Evolutionary conservation across 352 stramenopile genomes (phyloP).

Genomic region (Phytopythium aichiense): DNA sequence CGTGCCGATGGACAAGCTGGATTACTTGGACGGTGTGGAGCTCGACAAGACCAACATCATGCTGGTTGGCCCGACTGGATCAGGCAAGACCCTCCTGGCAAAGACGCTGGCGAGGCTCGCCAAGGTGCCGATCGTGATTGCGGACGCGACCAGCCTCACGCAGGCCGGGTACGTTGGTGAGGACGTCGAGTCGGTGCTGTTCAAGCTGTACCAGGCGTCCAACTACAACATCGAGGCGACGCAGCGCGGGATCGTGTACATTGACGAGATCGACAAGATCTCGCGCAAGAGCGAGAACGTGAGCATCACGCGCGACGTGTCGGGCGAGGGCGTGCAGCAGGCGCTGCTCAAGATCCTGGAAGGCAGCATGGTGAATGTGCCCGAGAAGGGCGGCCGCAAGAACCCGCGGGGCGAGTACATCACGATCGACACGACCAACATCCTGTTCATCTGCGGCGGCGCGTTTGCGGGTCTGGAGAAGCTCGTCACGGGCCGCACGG

Average conservation of each 20-base stretch:
- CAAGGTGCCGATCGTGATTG: constrained; percentile 97
- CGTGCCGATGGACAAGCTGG: constrained; percentile 40
- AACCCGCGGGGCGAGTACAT: constrained; percentile 96
- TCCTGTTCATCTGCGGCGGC: constrained; percentile 98
- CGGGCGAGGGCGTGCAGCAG: constrained; percentile 98
- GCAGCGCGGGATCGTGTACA: constrained; percentile 97
- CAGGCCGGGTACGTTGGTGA: constrained; percentile 98
- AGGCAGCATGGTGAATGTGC: constrained; percentile 96
- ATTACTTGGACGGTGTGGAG: constrained; percentile 87
- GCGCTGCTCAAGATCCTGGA: constrained; percentile 99
- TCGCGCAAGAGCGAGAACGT: constrained; percentile 85
- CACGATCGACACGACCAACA: constrained; percentile 98
- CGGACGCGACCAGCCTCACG: constrained; percentile 96
- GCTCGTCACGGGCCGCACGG: constrained; percentile 92
- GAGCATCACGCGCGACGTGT: constrained; percentile 97
- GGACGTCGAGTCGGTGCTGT: constrained; percentile 98
- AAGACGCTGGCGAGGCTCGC: constrained; percentile 95
- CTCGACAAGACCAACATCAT: constrained; percentile 99
- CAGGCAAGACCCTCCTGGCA: constrained; percentile 95
- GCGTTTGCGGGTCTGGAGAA: constrained; percentile 96
- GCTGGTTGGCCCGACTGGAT: constrained; percentile 94
- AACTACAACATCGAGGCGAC: constrained; percentile 95
- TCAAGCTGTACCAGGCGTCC: constrained; percentile 96
- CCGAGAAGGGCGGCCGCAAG: constrained; percentile 96
- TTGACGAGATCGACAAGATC: constrained; percentile 99